phyloP scores from a whole-genome alignment of 768 basidiomycete genomes.

The Cytidiella melzeri region DNA sequence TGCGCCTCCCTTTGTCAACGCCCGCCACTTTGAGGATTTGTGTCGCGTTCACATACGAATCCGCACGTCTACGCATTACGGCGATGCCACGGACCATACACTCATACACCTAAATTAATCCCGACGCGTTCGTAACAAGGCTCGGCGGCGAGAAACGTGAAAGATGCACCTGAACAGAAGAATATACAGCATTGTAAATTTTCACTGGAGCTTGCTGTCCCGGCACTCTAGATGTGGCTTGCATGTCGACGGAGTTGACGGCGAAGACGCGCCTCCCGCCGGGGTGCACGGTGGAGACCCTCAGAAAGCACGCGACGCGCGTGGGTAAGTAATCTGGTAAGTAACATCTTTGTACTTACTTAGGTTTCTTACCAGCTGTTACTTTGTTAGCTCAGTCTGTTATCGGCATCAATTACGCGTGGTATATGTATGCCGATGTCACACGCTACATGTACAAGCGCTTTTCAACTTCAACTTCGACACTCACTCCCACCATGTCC shows the following conservation, averaged over 20 bases:
- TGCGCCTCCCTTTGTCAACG: conserved; percentile 92
- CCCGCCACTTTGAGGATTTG: conserved; percentile 99
- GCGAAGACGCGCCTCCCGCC: conserved; percentile 13
- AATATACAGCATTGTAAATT: conserved; percentile 92
- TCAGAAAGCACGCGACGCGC: neutral
- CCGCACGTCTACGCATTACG: conserved; percentile 92
- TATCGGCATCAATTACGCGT: neutral
- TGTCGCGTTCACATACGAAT: conserved; percentile 97
- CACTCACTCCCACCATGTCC: conserved; percentile 8
- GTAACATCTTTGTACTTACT: no score
- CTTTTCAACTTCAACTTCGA: conserved; percentile 1
- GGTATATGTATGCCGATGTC: conserved; percentile 1
- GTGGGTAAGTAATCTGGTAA: neutral
- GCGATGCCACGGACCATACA: conserved; percentile 98
- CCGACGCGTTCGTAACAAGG: conserved; percentile 15
- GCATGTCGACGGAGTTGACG: conserved; percentile 24
- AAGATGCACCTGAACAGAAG: conserved; percentile 68
- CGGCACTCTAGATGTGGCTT: conserved; percentile 23
- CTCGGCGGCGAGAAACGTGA: conserved; percentile 5
- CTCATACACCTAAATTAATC: conserved; percentile 73
- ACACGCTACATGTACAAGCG: no score
- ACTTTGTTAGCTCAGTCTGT: neutral
- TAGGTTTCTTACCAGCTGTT: no score
- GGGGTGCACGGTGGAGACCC: neutral
- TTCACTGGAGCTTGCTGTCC: conserved; percentile 49